A percentile compares a stretch with the other conserved stretches of the same genome.
Conservation (phyloP, 2,329 filamentous ascomycete species). For the Paecilomyces variotii region DNA sequence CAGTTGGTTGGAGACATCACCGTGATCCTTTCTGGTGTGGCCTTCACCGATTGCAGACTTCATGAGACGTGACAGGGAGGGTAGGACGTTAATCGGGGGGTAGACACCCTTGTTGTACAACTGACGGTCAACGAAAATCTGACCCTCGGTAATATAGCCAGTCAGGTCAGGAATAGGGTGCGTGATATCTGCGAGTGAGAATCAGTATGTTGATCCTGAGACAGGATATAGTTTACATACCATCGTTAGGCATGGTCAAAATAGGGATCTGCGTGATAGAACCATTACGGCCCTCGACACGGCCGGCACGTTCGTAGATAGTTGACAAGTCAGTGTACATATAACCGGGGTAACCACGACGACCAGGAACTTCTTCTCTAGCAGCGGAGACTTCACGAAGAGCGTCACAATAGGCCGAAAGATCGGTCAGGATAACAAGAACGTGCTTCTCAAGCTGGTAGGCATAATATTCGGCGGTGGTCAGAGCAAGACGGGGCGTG, state of each 20-base stretch:
- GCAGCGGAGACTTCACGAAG: constrained; percentile 97
- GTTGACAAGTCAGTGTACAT: constrained; percentile 99
- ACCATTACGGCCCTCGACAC: constrained; percentile 92
- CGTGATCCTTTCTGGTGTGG: constrained; percentile 92
- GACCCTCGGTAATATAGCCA: constrained; percentile 97
- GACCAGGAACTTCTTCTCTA: constrained; percentile 96
- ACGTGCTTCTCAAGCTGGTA: constrained; percentile 99
- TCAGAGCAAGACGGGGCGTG: constrained; percentile 93
- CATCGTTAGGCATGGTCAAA: constrained; percentile 98
- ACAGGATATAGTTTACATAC: constrained; percentile 29
- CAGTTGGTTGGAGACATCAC: constrained; percentile 97
- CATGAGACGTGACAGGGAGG: constrained; percentile 97
- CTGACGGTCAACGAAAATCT: constrained; percentile 94
- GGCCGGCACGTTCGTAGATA: constrained; percentile 97
- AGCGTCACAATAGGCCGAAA: constrained; percentile 97
- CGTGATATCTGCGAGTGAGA: constrained; percentile 64
- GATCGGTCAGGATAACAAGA: constrained; percentile 93
- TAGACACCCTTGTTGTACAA: constrained; percentile 96
- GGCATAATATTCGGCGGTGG: constrained; percentile 98
- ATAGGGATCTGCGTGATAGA: constrained; percentile 99
- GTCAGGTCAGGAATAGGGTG: constrained; percentile 98
- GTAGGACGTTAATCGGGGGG: constrained; percentile 96
- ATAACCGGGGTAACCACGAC: constrained; percentile 99
- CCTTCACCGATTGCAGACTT: constrained; percentile 98
- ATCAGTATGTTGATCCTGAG: not conserved